Conservation (phyloP, 768 basidiomycete genomes). For the Lactarius akahatsu region DNA sequence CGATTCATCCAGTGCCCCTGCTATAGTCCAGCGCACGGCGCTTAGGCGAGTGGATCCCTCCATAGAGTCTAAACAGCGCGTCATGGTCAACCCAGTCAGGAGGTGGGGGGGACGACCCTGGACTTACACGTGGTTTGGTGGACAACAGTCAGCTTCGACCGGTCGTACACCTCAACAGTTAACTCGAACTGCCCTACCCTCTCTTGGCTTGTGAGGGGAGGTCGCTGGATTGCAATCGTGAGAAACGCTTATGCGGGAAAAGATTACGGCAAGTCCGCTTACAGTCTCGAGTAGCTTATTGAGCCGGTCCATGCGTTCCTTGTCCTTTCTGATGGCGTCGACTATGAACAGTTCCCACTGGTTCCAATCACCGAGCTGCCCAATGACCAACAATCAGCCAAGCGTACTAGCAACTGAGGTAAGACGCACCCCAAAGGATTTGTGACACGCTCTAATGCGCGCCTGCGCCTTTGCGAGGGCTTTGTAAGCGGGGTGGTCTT, state of each 20-base stretch:
- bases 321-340: slow-evolving; percentile 12
- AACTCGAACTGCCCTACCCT: slow-evolving; percentile 5
- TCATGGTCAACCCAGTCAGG: neutral
- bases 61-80: neutral
- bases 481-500: slow-evolving; percentile 11
- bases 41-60: slow-evolving; percentile 14
- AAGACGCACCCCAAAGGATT: slow-evolving; percentile 15
- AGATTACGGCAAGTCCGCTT: neutral
- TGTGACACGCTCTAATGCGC: slow-evolving; percentile 11
- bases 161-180: neutral
- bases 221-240: neutral
- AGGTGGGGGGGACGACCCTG: too few relatives aligned
- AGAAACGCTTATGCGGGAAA: neutral
- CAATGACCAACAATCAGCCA: neutral
- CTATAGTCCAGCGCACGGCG: slow-evolving; percentile 17
- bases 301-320: slow-evolving; percentile 20
- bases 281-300: slow-evolving; percentile 10
- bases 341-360: slow-evolving; percentile 9
- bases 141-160: neutral
- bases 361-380: slow-evolving; percentile 10
- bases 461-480: slow-evolving; percentile 2
- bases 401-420: neutral
- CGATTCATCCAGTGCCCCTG: neutral
- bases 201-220: slow-evolving; percentile 8
- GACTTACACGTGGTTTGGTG: slow-evolving; percentile 1